Base-by-base conservation (phyloP, 2,329 filamentous ascomycete genomes). In the Alternaria novae-zelandiae region DNA sequence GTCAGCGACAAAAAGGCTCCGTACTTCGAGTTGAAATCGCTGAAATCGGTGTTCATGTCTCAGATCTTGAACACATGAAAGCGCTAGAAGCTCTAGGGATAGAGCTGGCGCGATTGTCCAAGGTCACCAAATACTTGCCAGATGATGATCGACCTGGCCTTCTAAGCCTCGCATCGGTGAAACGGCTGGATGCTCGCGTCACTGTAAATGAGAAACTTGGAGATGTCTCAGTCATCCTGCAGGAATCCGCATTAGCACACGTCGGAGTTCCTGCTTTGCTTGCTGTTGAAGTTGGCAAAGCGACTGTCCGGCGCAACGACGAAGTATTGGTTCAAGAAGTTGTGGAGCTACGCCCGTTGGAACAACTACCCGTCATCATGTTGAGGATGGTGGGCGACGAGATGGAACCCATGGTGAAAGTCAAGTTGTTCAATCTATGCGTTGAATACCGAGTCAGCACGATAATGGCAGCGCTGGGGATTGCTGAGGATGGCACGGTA, bases 121-220 rank as follows among this genome's bases (percentile, higher is more conserved):
- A 90, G 0, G 93, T 99, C 25, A 88, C 95, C 7, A 98, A 97
- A 76, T 98, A 98, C 77, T 85, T 99, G 3, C 95, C 96, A 0
- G 95, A 99, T 71, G 96, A 99, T 79, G 95, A 99, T 72, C 88
- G 94, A 2, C 96, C 96, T 3, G 96, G 96, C 0, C 83, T 98
- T 20, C 83, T 99, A 41, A 94, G 90, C 0, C 83, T 99, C 41
- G 84, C 86, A 1, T 83, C 88, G 28, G 79, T 97, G 57, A 87
- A 89, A 56, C 87, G 89, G 17, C 71, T 93, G 7, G 85, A 90
- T 26, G 80, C 87, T 9, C 83, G 85, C 25, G 80, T 92, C 10
- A 86, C 91, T 46, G 78, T 95, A 53, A 90, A 90, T 46, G 86
- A 89, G 3, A 85, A 87, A 36, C 83, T 97, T 59, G 96, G 96